A percentile compares a stretch with the other conserved stretches of the same genome.
These are phyloP conservation scores for Talaromyces sp. DNA, from an alignment of 2,329 filamentous ascomycete species.

Conservation along the genomic window DNA sequence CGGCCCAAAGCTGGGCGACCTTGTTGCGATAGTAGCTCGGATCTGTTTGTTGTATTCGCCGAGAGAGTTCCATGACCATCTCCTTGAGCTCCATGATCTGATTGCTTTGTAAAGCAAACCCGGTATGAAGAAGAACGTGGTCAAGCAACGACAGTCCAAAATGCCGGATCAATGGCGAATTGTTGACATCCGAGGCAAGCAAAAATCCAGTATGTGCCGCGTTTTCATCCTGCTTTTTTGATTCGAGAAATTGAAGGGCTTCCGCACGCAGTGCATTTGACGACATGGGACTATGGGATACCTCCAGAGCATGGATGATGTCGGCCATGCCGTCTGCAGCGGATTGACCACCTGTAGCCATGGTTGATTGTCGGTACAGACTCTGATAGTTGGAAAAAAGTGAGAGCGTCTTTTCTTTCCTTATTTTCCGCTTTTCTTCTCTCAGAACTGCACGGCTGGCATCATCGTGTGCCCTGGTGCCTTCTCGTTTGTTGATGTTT, in stretches of 20 bases:
- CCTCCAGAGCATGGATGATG: slow-evolving; percentile 80
- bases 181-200: slow-evolving; percentile 71
- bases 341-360: slow-evolving; percentile 38
- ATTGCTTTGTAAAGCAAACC: slow-evolving; percentile 68
- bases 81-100: slow-evolving; percentile 68
- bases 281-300: slow-evolving; percentile 80
- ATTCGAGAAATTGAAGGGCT: slow-evolving; percentile 81
- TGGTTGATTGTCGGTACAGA: slow-evolving; percentile 20
- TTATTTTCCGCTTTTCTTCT: neutral
- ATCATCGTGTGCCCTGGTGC: slow-evolving; percentile 7
- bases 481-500: slow-evolving; percentile 1
- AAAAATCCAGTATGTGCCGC: slow-evolving; percentile 83
- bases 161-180: slow-evolving; percentile 81
- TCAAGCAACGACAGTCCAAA: slow-evolving; percentile 92
- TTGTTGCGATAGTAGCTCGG: slow-evolving; percentile 88
- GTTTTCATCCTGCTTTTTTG: slow-evolving; percentile 73
- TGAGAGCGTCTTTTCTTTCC: neutral
- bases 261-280: slow-evolving; percentile 77
- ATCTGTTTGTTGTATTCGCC: slow-evolving; percentile 68
- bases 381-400: neutral
- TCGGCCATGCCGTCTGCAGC: slow-evolving; percentile 41
- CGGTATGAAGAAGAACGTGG: slow-evolving; percentile 81
- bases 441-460: slow-evolving; percentile 13
- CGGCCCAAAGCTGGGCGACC: slow-evolving; percentile 89
- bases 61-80: slow-evolving; percentile 77